Base-by-base conservation (phyloP, 495 filamentous ascomycete species). In the Evernia prunastri region DNA sequence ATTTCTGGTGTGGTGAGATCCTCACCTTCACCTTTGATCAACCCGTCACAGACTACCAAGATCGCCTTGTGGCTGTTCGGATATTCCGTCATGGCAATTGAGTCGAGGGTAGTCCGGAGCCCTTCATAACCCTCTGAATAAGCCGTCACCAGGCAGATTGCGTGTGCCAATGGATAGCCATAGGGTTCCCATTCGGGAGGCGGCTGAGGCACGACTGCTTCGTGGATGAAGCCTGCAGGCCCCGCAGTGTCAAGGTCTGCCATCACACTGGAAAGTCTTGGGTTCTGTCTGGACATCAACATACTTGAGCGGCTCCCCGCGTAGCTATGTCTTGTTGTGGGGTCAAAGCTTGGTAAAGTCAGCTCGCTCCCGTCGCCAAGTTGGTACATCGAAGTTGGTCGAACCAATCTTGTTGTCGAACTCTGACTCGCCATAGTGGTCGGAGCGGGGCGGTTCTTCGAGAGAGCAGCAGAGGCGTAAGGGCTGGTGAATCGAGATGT, bases 1-100 rank as follows among this genome's bases (percentile, higher is more conserved):
- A 96, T 90, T 3, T 99, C 94, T 9, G 95, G 95, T 3, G 95
- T 99, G 6, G 91, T 86, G 65, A 87, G 78, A 4, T 83, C 79
- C 75, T 99, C 95, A 35, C 95, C 95, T 67, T 94, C 85, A 63
- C 95, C 95, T 76, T 97, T 96, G 81, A 99, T 96, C 70, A 97
- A 84, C 72, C 95, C 95, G 72, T 99, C 95, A 77, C 95, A 97
- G 67, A 99, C 89, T 65, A 97, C 90, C 47, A 99, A 78, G 69
- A 99, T 91, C 23, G 89, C 84, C 74, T 97, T 99, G 80, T 99
- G 95, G 74, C 92, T 96, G 80, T 97, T 97, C 10, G 95, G 95
- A 68, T 97, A 99, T 72, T 99, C 95, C 12, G 95, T 99, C 79
- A 90, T 93, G 35, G 92, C 94, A 74, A 99, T 87, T 1, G 95